Evolutionary conservation across 2,329 filamentous ascomycete genomes (phyloP).

Genomic region (Cordyceps sp.): DNA sequence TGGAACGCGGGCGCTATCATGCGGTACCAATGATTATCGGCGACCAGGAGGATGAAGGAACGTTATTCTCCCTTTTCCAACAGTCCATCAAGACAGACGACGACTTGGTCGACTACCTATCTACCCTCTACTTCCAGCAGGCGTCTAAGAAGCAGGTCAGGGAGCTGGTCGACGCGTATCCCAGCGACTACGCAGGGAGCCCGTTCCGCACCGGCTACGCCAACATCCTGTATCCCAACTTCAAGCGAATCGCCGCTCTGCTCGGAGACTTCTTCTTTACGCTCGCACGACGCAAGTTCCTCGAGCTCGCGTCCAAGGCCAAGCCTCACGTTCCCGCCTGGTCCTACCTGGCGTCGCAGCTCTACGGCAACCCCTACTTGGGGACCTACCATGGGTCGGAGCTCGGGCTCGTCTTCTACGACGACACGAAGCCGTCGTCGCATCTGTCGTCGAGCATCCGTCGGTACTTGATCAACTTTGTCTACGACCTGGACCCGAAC

Average conservation of each 20-base stretch:
- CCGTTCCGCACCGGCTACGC: slow-evolving; percentile 23
- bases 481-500: too few relatives aligned
- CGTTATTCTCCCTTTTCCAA: slow-evolving; percentile 55
- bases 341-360: too few relatives aligned
- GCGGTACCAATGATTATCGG: slow-evolving; percentile 41
- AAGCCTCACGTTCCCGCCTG: too few relatives aligned
- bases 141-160: slow-evolving; percentile 33
- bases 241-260: slow-evolving; percentile 47
- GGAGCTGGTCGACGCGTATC: background rate
- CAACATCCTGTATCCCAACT: slow-evolving; percentile 48
- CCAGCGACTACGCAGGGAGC: background rate
- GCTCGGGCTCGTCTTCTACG: too few relatives aligned
- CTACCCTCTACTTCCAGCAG: slow-evolving; percentile 38
- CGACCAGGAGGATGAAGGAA: slow-evolving; percentile 68
- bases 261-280: too few relatives aligned
- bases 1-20: slow-evolving; percentile 28
- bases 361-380: too few relatives aligned
- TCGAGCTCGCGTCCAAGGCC: too few relatives aligned
- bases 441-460: too few relatives aligned
- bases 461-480: too few relatives aligned
- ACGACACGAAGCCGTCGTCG: too few relatives aligned
- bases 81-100: slow-evolving; percentile 46
- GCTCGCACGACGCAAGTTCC: too few relatives aligned
- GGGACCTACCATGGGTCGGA: too few relatives aligned
- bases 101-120: slow-evolving; percentile 45